phyloP scores from a whole-genome alignment of 2,329 filamentous ascomycete genomes.

The Rasamsonia emersonii region DNA sequence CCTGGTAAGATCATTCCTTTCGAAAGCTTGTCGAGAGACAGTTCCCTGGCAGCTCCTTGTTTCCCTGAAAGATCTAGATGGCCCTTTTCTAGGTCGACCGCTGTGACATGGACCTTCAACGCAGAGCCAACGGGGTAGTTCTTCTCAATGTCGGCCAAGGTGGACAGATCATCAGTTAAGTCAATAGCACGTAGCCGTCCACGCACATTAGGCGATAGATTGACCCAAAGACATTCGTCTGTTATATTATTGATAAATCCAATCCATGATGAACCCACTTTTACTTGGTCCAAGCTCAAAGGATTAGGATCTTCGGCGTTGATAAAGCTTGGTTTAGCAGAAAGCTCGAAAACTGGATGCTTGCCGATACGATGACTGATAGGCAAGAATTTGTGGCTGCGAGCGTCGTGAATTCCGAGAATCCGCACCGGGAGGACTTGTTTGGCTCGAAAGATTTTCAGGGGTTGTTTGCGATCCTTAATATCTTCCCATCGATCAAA shows the following conservation, averaged over 20 bases:
- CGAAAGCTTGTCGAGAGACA: constrained; percentile 64
- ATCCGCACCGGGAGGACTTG: constrained; percentile 67
- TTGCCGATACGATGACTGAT: constrained; percentile 78
- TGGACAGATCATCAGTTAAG: constrained; percentile 75
- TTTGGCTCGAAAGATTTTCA: constrained; percentile 64
- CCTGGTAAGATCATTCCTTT: constrained; percentile 74
- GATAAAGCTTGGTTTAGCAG: constrained; percentile 60
- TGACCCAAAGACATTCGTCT: constrained; percentile 78
- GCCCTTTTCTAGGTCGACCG: constrained; percentile 62
- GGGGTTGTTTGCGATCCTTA: constrained; percentile 67
- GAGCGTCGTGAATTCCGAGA: constrained; percentile 80
- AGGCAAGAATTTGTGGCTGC: constrained; percentile 83
- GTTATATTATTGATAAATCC: constrained; percentile 88
- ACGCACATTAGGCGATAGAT: constrained; percentile 76
- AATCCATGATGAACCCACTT: constrained; percentile 61
- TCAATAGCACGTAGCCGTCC: constrained; percentile 77
- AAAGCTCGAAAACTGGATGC: constrained; percentile 74
- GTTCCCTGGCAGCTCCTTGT: constrained; percentile 46
- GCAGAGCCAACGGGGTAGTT: constrained; percentile 90
- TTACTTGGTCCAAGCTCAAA: constrained; percentile 63
- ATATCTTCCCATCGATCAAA: constrained; percentile 88
- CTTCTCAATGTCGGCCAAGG: constrained; percentile 63
- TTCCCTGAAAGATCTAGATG: constrained; percentile 77
- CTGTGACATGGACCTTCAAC: constrained; percentile 67
- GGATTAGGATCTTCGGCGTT: constrained; percentile 49